Conservation (phyloP, 495 filamentous ascomycete genomes). For the Aspergillus cristatus region DNA sequence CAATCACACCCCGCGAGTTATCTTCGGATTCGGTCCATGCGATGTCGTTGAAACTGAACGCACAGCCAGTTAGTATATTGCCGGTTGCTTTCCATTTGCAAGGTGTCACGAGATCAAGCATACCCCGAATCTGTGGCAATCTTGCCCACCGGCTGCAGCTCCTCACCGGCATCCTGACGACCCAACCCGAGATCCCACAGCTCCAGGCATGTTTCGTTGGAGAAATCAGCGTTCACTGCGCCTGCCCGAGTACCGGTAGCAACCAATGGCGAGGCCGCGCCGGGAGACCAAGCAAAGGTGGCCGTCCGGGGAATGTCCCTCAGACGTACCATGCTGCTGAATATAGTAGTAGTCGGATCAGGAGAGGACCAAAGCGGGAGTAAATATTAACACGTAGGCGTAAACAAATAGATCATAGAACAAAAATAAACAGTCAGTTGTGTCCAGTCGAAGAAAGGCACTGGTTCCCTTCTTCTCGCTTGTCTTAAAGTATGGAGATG, state of each 20-base stretch:
- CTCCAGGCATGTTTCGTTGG: constrained; percentile 91
- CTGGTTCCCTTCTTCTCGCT: too few relatives aligned
- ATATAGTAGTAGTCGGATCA: constrained; percentile 14
- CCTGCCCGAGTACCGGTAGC: constrained; percentile 94
- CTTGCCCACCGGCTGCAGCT: constrained; percentile 77
- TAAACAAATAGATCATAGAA: constrained; percentile 1
- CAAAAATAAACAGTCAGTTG: too few relatives aligned
- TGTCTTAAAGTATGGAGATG: too few relatives aligned
- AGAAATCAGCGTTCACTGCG: constrained; percentile 94
- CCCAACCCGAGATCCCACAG: constrained; percentile 88
- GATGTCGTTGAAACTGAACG: constrained; percentile 83
- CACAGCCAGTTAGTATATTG: constrained; percentile 6
- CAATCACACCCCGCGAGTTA: constrained; percentile 76
- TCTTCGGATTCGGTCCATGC: constrained; percentile 80
- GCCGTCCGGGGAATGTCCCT: constrained; percentile 93
- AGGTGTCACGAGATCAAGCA: constrained; percentile 5
- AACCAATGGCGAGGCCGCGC: constrained; percentile 62
- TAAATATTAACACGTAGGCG: neutral
- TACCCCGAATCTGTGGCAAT: constrained; percentile 87
- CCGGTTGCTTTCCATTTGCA: neutral
- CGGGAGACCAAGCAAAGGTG: constrained; percentile 92
- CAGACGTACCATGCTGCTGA: constrained; percentile 76
- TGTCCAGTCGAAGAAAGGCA: too few relatives aligned
- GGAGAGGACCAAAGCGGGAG: constrained; percentile 4
- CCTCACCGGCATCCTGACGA: constrained; percentile 59